Evolutionary conservation across 768 basidiomycete species (phyloP), one percentile per base, ranked within the genome.

Genomic region (Tricholoma hemisulphureum): DNA sequence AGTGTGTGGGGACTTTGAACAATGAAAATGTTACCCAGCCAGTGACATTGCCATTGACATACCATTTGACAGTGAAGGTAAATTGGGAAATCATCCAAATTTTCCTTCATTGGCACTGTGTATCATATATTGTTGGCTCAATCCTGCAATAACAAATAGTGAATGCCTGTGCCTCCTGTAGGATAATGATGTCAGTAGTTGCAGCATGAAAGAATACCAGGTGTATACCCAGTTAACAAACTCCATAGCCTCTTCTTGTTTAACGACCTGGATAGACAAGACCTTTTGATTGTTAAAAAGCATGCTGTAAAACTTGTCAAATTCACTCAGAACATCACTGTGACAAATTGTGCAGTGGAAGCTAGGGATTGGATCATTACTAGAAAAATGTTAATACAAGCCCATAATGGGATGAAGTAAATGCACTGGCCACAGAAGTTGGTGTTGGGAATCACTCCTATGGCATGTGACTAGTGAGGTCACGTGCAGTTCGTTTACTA

Each of bases 301-400:
- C 9, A 98, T 96, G 16, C 97, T 97, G 61, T 98, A 98, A 71
- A 96, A 98, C 68, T 96, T 94, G 72, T 98, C 95, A 0, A 95
- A 0, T 91, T 89, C 2, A 92, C 90, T 57, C 95, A 83, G 84
- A 99, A 99, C 2, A 96, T 99, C 2, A 97, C 98, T 31, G 93
- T 95, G 69, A 99, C 95, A 74, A 98, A 98, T 71, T 99, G 97
- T 0, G 90, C 96, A 0, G 86, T 88, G 6, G 84, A 79, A 0
- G 95, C 82, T 13, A 98, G 81, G 13, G 91, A 90, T 69, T 95
- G 87, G 62, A 99, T 98, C 95, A 98, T 98, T 2, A 86, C 88
- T 91, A 31, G n/a, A 52, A 14, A 16, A 29, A 56, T 21, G 49
- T 46, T 65, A 46, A 51, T 14, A 37, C 26, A 28, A 5, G 51